Evolutionary conservation across 768 basidiomycete species (phyloP).

Genomic region (Lactifluus pinguis): DNA sequence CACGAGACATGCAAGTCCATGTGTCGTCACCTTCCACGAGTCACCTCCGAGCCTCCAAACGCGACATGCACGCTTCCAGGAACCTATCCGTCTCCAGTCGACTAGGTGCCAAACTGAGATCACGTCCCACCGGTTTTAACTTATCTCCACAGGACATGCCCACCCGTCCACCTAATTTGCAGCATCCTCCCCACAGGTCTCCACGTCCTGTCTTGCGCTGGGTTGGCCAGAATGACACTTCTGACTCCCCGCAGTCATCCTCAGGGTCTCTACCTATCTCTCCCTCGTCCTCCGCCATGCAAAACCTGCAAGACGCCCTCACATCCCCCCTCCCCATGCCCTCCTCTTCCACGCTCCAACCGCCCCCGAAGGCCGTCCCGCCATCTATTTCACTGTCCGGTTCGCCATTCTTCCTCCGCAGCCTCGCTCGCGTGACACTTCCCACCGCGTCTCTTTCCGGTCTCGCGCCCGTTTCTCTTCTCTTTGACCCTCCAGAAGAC

Average conservation of each 20-base stretch:
- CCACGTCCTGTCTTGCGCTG: slow-evolving; percentile 36
- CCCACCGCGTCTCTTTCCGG: slow-evolving; percentile 53
- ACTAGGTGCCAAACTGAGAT: neutral
- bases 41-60: neutral
- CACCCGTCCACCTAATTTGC: slow-evolving; percentile 4
- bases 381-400: slow-evolving; percentile 35
- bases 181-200: slow-evolving; percentile 10
- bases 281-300: slow-evolving; percentile 21
- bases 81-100: neutral
- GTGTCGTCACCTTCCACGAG: neutral
- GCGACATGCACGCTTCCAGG: slow-evolving; percentile 5
- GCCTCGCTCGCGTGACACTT: slow-evolving; percentile 49
- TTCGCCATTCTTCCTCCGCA: slow-evolving; percentile 45
- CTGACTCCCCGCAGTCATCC: slow-evolving; percentile 43
- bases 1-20: neutral
- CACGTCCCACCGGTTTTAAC: neutral
- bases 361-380: slow-evolving; percentile 21
- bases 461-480: slow-evolving; percentile 12
- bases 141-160: slow-evolving; percentile 9
- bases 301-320: slow-evolving; percentile 30
- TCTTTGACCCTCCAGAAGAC: slow-evolving; percentile 22
- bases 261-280: slow-evolving; percentile 1
- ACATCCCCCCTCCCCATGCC: slow-evolving; percentile 25
- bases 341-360: slow-evolving; percentile 20
- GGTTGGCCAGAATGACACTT: slow-evolving; percentile 29